These are phyloP conservation scores for Quercus phellos DNA, from an alignment of 331 rosid species.

Conservation along the genomic window DNA sequence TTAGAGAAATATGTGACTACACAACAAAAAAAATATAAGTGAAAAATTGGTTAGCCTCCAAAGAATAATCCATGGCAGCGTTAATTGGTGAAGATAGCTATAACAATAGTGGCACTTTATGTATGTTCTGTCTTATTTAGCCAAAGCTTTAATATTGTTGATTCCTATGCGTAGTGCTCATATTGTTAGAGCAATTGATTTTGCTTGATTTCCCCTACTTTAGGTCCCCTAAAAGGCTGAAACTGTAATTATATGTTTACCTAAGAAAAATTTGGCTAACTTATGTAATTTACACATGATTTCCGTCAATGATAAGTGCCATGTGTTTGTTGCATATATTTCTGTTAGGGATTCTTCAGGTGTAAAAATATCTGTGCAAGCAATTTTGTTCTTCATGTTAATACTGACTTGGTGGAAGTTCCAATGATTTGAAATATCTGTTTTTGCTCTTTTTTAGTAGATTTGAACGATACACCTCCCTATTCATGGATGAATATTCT, in stretches of 20 bases:
- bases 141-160: not conserved
- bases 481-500: constrained; percentile 73
- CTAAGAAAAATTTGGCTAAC: too few species aligned
- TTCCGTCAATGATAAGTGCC: not conserved
- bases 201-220: not conserved
- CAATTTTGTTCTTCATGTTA: not conserved
- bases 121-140: not conserved
- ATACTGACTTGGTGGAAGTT: not conserved
- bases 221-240: not conserved
- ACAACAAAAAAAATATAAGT: too few species aligned
- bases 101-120: not conserved
- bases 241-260: not conserved
- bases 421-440: not conserved
- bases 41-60: too few species aligned
- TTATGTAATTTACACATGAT: not conserved
- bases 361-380: not conserved
- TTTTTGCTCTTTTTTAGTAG: constrained; percentile 37
- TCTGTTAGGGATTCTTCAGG: not conserved
- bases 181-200: not conserved
- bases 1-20: too few species aligned
- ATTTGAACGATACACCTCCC: constrained; percentile 25
- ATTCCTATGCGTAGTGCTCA: too few species aligned
- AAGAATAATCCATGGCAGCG: too few species aligned
- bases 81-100: too few species aligned
- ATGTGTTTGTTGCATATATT: not conserved